phyloP scores from a whole-genome alignment of 192 early-diverging fungal species.

The Chytriomyces hyalinus region DNA sequence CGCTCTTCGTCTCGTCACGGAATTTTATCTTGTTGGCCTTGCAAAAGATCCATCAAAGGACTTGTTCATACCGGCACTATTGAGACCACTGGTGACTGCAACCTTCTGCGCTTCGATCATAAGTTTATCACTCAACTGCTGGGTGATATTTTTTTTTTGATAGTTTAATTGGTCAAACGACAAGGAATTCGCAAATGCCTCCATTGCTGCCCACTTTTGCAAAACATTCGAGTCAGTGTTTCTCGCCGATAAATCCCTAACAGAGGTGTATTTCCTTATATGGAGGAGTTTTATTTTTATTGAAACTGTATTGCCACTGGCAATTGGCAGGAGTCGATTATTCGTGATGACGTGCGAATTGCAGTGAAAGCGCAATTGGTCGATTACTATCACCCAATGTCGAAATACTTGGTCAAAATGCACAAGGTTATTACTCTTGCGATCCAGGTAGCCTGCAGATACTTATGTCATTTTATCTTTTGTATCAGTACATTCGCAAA shows the following conservation, averaged over 20 bases:
- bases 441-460: constrained; percentile 15
- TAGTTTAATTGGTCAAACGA: constrained; percentile 44
- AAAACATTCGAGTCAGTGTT: constrained; percentile 45
- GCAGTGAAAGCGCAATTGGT: constrained; percentile 49
- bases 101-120: too few species aligned
- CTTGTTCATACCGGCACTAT: constrained; percentile 12
- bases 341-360: constrained; percentile 27
- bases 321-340: constrained; percentile 27
- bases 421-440: constrained; percentile 59
- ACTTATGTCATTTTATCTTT: background rate
- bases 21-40: constrained; percentile 84
- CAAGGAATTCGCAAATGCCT: constrained; percentile 51
- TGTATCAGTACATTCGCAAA: constrained; percentile 63
- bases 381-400: constrained; percentile 66
- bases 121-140: too few species aligned
- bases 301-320: background rate
- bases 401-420: constrained; percentile 66
- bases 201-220: constrained; percentile 51
- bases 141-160: background rate
- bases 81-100: background rate
- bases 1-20: constrained; percentile 73
- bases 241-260: constrained; percentile 22
- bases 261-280: constrained; percentile 6
- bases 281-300: background rate
- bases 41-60: constrained; percentile 59